These are phyloP conservation scores for Penicillium fuscoglaucum DNA, from an alignment of 2,329 filamentous ascomycete genomes.

Conservation along the genomic window DNA sequence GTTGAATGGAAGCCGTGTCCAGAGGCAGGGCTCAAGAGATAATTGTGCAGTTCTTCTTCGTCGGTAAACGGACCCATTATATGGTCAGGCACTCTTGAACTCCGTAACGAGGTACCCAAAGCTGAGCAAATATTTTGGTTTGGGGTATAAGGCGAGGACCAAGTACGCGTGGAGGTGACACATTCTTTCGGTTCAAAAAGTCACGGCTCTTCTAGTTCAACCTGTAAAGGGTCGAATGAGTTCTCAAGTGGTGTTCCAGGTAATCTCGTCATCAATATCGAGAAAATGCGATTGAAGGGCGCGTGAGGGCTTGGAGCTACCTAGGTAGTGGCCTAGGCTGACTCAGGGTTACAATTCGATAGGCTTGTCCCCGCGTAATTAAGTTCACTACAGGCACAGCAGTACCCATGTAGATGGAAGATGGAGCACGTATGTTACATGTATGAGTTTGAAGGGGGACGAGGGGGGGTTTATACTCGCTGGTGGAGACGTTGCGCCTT, in stretches of 20 bases:
- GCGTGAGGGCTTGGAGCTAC: constrained; percentile 2
- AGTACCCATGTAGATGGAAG: too few relatives aligned
- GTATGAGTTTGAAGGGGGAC: too few relatives aligned
- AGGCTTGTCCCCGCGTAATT: too few relatives aligned
- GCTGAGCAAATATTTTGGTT: constrained; percentile 32
- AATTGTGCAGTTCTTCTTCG: constrained; percentile 30
- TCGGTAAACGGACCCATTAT: constrained; percentile 34
- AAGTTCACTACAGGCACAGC: too few relatives aligned
- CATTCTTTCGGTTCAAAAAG: constrained; percentile 38
- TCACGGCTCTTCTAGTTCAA: constrained; percentile 34
- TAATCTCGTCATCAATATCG: constrained; percentile 47
- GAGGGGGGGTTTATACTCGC: neutral
- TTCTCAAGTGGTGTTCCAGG: constrained; percentile 37
- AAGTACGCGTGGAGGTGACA: constrained; percentile 38
- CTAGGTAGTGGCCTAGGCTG: too few relatives aligned
- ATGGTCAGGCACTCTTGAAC: constrained; percentile 36
- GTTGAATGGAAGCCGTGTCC: constrained; percentile 29
- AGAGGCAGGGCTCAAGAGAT: constrained; percentile 32
- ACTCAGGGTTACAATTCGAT: too few relatives aligned
- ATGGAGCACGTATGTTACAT: too few relatives aligned
- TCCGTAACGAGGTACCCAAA: constrained; percentile 33
- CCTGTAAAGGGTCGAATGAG: constrained; percentile 27
- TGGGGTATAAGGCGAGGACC: constrained; percentile 27
- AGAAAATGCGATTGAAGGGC: constrained; percentile 24
- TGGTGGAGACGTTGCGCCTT: neutral